Evolutionary conservation across 2,329 filamentous ascomycete genomes (phyloP).

Genomic region (Davidsoniella eucalypti): DNA sequence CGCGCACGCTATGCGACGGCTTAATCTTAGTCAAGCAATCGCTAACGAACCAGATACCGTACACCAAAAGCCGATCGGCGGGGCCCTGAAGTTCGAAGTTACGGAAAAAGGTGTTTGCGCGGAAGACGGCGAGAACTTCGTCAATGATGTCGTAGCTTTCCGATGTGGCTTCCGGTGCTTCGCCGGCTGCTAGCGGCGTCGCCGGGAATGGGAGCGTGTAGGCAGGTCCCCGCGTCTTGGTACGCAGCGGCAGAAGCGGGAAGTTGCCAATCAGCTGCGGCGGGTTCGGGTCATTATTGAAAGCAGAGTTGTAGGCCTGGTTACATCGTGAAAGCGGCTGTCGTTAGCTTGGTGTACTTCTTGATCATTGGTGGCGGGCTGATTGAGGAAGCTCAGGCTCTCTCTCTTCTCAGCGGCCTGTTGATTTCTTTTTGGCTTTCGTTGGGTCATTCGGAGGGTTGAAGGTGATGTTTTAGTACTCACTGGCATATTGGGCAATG

Average conservation of each 20-base stretch:
- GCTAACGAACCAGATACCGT: conserved; percentile 88
- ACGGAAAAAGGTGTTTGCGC: conserved; percentile 96
- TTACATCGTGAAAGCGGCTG: neutral
- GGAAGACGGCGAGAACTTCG: conserved; percentile 82
- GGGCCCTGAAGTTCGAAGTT: conserved; percentile 98
- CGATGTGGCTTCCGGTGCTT: conserved; percentile 63
- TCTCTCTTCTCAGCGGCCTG: too few species aligned
- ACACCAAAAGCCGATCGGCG: conserved; percentile 85
- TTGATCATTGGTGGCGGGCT: too few species aligned
- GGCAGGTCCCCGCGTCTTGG: conserved; percentile 86
- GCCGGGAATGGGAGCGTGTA: conserved; percentile 57
- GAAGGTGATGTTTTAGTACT: too few species aligned
- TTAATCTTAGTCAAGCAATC: conserved; percentile 82
- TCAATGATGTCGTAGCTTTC: conserved; percentile 95
- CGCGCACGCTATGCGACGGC: conserved; percentile 45
- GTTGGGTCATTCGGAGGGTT: too few species aligned
- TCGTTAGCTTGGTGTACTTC: too few species aligned
- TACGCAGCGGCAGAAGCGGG: conserved; percentile 83
- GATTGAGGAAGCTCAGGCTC: too few species aligned
- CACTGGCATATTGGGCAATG: too few species aligned
- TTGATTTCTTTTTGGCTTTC: too few species aligned
- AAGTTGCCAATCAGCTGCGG: conserved; percentile 66
- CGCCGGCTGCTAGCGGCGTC: conserved; percentile 38
- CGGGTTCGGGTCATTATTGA: conserved; percentile 61
- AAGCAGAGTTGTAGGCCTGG: conserved; percentile 95